Percentiles rank a stretch among this genome's conserved stretches.
Evolutionary conservation across 352 stramenopile species (phyloP).

Genomic region (Thalassiosira hispida): DNA sequence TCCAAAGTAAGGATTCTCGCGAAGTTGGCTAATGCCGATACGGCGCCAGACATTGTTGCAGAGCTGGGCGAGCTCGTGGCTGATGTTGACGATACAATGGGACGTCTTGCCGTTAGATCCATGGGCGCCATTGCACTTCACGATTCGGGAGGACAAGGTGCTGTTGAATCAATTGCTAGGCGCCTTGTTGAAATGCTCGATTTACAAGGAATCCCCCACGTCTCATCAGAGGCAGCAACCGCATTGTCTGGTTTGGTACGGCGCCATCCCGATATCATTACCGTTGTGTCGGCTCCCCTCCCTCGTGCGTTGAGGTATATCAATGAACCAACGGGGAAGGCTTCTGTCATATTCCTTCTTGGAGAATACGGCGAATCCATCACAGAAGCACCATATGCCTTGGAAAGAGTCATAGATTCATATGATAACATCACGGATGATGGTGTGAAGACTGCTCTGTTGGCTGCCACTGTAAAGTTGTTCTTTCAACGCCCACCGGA

Average conservation of each 20-base stretch:
- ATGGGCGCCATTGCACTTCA: constrained; percentile 92
- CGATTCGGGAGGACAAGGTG: constrained; percentile 78
- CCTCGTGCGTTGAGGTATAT: constrained; percentile 86
- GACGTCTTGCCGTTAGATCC: constrained; percentile 90
- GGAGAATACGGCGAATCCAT: constrained; percentile 93
- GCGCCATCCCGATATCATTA: constrained; percentile 93
- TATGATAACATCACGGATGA: constrained; percentile 91
- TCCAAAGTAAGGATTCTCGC: constrained; percentile 97
- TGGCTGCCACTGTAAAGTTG: constrained; percentile 96
- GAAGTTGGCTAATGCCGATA: constrained; percentile 92
- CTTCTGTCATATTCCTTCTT: constrained; percentile 95
- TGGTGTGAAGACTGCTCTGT: constrained; percentile 92
- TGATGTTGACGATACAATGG: constrained; percentile 93
- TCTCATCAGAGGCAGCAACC: constrained; percentile 95
- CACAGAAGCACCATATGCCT: constrained; percentile 92
- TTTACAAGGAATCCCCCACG: constrained; percentile 93
- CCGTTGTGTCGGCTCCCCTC: constrained; percentile 89
- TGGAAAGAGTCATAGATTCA: constrained; percentile 92
- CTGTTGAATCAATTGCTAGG: constrained; percentile 84
- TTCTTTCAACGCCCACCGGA: constrained; percentile 98
- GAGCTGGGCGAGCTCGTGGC: constrained; percentile 97
- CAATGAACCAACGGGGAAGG: constrained; percentile 88
- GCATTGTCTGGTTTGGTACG: constrained; percentile 95
- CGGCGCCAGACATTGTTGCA: constrained; percentile 94
- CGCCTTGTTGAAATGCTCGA: constrained; percentile 96